Conservation (phyloP, 2,329 filamentous ascomycete species). For the Xylaria sp. region DNA sequence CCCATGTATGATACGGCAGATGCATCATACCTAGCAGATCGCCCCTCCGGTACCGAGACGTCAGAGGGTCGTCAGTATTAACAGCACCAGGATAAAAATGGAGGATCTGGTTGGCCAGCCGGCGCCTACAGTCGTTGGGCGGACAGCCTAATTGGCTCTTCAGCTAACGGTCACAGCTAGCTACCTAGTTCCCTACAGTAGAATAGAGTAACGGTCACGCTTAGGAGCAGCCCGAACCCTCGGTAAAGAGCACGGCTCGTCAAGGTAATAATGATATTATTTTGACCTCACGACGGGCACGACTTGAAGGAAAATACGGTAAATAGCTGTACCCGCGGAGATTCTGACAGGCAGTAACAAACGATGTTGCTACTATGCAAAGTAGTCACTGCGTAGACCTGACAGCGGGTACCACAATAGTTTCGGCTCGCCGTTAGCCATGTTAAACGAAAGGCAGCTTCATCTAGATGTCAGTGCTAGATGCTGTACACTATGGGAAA, state of each 20-base stretch:
- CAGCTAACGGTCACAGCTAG: conserved; percentile 5
- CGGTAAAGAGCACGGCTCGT: not conserved
- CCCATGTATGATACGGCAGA: not conserved
- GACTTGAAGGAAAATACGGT: no score
- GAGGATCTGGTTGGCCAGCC: conserved; percentile 4
- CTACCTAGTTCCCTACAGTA: not conserved
- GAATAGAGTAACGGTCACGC: conserved; percentile 30
- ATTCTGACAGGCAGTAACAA: not conserved
- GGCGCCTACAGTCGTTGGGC: not conserved
- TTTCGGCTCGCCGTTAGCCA: not conserved
- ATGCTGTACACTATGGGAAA: not conserved
- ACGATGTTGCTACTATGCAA: not conserved
- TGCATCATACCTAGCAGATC: conserved; percentile 10
- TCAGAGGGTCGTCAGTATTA: conserved; percentile 21
- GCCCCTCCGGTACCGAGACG: conserved; percentile 16
- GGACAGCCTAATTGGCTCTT: conserved; percentile 7
- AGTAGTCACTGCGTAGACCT: not conserved
- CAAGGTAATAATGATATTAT: conserved; percentile 15
- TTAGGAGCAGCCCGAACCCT: conserved; percentile 15
- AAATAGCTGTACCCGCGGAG: no score
- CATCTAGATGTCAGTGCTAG: not conserved
- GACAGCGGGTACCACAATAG: not conserved
- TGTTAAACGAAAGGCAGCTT: not conserved
- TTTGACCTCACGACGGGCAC: conserved; percentile 12
- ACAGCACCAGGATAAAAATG: not conserved